Percentiles rank a stretch among this genome's conserved stretches.
Evolutionary conservation across 108 stramenopile genomes (phyloP).

Genomic region (Nitzschia palea): DNA sequence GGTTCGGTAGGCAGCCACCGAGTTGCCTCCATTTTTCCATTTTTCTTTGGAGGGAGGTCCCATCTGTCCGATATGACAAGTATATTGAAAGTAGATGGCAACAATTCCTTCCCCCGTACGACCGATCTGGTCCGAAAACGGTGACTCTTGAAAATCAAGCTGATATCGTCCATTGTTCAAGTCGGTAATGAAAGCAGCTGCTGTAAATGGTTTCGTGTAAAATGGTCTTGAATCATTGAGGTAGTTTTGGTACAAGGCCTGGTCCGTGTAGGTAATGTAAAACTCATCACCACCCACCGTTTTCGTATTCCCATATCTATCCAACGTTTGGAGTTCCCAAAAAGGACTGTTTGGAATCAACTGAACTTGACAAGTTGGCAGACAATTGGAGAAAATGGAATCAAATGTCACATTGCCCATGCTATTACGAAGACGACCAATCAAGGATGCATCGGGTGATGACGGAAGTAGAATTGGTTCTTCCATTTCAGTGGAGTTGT

Average conservation of each 20-base stretch:
- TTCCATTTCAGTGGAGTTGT: no score
- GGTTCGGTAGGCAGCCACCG: background rate
- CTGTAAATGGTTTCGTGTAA: background rate
- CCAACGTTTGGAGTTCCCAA: slow-evolving; percentile 25
- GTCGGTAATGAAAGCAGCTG: slow-evolving; percentile 20
- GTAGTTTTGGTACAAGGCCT: background rate
- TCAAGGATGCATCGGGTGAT: no score
- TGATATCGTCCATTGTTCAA: slow-evolving; percentile 19
- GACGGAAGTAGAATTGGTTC: no score
- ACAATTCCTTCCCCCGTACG: background rate
- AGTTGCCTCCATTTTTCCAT: slow-evolving; percentile 13
- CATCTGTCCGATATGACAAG: slow-evolving; percentile 23
- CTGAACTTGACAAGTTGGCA: slow-evolving; percentile 5
- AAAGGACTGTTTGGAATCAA: background rate
- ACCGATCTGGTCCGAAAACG: slow-evolving; percentile 1
- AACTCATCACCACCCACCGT: slow-evolving; percentile 37
- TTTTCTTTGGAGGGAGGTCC: background rate
- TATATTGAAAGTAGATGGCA: slow-evolving; percentile 25
- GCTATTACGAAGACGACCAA: no score
- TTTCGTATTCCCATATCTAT: slow-evolving; percentile 21
- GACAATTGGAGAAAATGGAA: background rate
- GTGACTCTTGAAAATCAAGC: slow-evolving; percentile 13
- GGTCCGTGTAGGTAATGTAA: slow-evolving; percentile 29
- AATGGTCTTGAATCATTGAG: background rate
- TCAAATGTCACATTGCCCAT: no score